A percentile compares a stretch with the other conserved stretches of the same genome.
These are phyloP conservation scores for Cenchrus americanus DNA, from an alignment of 176 grass and related monocot genomes.

Conservation along the genomic window DNA sequence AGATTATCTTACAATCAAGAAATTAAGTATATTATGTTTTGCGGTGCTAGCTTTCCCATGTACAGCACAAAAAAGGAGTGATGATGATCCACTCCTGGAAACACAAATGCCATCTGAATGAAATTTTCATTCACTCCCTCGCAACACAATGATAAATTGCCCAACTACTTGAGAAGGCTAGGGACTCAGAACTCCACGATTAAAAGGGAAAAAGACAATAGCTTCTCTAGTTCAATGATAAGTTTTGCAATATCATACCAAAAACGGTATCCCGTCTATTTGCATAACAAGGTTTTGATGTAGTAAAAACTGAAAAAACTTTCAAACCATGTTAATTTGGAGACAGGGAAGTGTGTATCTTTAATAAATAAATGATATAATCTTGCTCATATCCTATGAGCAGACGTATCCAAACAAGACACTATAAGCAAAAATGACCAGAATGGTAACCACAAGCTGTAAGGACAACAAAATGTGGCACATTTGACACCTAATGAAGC, in stretches of 20 bases:
- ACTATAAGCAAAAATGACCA: neutral
- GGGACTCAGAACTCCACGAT: neutral
- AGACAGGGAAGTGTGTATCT: neutral
- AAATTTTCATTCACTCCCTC: slow-evolving; percentile 10
- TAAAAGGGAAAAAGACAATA: neutral
- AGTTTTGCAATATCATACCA: too few species aligned
- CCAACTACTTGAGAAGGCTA: neutral
- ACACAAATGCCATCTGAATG: neutral
- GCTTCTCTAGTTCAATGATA: neutral
- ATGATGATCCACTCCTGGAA: neutral
- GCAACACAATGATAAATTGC: neutral
- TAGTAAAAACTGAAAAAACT: neutral
- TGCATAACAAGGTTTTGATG: neutral
- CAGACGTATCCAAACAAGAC: neutral
- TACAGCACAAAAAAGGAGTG: neutral
- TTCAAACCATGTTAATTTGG: neutral
- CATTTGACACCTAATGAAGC: neutral
- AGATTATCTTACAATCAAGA: neutral
- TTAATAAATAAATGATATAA: neutral
- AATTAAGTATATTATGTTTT: slow-evolving; percentile 1
- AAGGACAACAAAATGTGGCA: neutral
- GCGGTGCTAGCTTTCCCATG: neutral
- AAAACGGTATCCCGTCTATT: neutral
- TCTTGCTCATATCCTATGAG: neutral
- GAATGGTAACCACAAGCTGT: neutral